Conservation (phyloP, 2,329 filamentous ascomycete genomes). For the Epichloe uncinata region DNA sequence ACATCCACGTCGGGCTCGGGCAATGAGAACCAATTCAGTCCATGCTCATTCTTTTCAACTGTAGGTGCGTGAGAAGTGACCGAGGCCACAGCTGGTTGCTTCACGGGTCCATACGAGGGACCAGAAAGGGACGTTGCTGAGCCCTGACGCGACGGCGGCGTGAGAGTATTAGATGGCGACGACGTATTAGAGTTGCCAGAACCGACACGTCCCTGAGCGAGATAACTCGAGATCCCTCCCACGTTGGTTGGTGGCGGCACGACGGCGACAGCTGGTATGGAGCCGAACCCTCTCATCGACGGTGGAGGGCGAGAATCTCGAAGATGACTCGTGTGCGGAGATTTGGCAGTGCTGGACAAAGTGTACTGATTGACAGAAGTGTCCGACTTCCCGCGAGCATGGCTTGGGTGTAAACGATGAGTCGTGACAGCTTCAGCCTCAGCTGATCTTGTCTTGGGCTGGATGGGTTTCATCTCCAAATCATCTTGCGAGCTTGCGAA, state of each 20-base stretch:
- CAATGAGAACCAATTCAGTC: slow-evolving; percentile 5
- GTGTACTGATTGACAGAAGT: slow-evolving; percentile 13
- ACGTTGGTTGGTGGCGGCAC: slow-evolving; percentile 1
- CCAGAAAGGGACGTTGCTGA: slow-evolving; percentile 12
- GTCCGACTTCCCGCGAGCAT: slow-evolving; percentile 18
- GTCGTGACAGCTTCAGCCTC: slow-evolving; percentile 1
- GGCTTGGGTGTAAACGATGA: slow-evolving; percentile 15
- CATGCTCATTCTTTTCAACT: slow-evolving; percentile 4
- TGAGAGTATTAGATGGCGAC: slow-evolving; percentile 2
- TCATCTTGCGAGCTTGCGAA: slow-evolving; percentile 27
- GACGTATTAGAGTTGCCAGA: background rate
- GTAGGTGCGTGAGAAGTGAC: slow-evolving; percentile 6
- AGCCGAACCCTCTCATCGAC: slow-evolving; percentile 18
- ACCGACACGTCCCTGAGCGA: background rate
- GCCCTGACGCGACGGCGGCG: slow-evolving; percentile 8
- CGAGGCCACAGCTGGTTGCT: slow-evolving; percentile 6
- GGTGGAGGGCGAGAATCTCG: slow-evolving; percentile 17
- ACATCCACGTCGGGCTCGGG: slow-evolving; percentile 1
- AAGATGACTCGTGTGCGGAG: slow-evolving; percentile 4
- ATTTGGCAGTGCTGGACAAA: slow-evolving; percentile 8
- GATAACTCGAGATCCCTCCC: background rate
- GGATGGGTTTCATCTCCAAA: slow-evolving; percentile 23
- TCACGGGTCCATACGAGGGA: slow-evolving; percentile 7
- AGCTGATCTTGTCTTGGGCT: slow-evolving; percentile 4
- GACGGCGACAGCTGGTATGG: slow-evolving; percentile 8